Percentiles rank a stretch among this genome's conserved stretches.
phyloP scores from a whole-genome alignment of 2,329 filamentous ascomycete species.

The Corinectria fuckeliana region DNA sequence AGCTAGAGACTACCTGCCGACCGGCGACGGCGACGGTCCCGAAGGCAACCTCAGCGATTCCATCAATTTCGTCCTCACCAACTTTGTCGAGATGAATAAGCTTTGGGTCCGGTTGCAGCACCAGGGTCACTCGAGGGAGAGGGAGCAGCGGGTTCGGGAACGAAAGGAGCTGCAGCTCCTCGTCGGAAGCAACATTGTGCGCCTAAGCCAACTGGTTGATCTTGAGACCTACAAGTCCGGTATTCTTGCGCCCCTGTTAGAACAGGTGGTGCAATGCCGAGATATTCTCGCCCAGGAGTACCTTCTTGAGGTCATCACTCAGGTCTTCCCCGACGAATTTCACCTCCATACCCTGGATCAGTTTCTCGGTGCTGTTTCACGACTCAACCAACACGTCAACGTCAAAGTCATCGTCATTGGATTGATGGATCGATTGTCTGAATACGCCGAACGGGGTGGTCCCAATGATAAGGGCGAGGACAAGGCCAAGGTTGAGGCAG shows the following conservation, averaged over 20 bases:
- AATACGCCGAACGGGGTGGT: constrained; percentile 90
- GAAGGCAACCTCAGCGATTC: constrained; percentile 97
- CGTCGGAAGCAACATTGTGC: constrained; percentile 94
- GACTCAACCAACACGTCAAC: constrained; percentile 95
- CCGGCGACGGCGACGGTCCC: constrained; percentile 83
- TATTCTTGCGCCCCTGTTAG: constrained; percentile 86
- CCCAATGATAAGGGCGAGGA: constrained; percentile 69
- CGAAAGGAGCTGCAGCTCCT: constrained; percentile 93
- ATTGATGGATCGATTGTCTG: constrained; percentile 93
- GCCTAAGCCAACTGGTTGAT: constrained; percentile 93
- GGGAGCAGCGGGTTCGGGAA: constrained; percentile 92
- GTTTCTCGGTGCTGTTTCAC: constrained; percentile 89
- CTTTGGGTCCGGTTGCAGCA: constrained; percentile 97
- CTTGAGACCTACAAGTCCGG: constrained; percentile 91
- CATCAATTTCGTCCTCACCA: constrained; percentile 96
- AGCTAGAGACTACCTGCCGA: constrained; percentile 86
- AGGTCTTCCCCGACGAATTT: constrained; percentile 98
- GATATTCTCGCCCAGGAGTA: constrained; percentile 98
- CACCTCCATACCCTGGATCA: constrained; percentile 96
- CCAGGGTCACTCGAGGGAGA: constrained; percentile 93
- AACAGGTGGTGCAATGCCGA: constrained; percentile 97
- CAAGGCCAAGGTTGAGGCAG: constrained; percentile 79
- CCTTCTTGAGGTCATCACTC: constrained; percentile 95
- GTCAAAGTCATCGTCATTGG: constrained; percentile 98
- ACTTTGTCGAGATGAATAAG: constrained; percentile 99